Conservation (phyloP, 352 stramenopile genomes). For the Saprolegnia parasitica region DNA sequence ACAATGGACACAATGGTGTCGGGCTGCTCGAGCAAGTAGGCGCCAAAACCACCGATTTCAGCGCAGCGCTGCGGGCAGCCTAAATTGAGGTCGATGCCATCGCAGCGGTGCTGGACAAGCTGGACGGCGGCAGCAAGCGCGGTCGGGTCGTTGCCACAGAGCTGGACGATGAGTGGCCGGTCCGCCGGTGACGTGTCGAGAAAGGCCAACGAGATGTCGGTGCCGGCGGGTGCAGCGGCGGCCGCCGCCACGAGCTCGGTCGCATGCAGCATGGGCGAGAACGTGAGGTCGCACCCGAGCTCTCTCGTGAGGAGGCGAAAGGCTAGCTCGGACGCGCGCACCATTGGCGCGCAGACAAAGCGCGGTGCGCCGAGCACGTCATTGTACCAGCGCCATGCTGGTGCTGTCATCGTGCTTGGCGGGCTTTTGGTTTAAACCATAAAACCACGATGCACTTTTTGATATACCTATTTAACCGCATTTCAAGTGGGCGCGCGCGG, state of each 20-base stretch:
- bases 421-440: neutral
- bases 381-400: conserved; percentile 26
- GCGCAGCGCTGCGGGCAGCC: conserved; percentile 38
- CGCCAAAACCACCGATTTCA: conserved; percentile 18
- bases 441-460: neutral
- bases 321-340: conserved; percentile 31
- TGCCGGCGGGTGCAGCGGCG: neutral
- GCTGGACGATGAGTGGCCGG: conserved; percentile 29
- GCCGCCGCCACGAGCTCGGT: conserved; percentile 12
- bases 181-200: conserved; percentile 5
- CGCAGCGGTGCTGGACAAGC: conserved; percentile 27
- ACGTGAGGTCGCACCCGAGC: conserved; percentile 26
- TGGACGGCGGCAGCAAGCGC: conserved; percentile 18
- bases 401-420: conserved; percentile 3
- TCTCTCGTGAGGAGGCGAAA: conserved; percentile 30
- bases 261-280: conserved; percentile 29
- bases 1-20: conserved; percentile 15
- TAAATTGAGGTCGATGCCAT: conserved; percentile 32
- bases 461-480: neutral
- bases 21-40: conserved; percentile 15
- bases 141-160: conserved; percentile 27
- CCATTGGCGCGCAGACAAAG: conserved; percentile 33
- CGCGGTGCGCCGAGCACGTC: conserved; percentile 26
- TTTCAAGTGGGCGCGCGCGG: too few relatives aligned
- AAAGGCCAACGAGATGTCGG: conserved; percentile 18